phyloP scores from a whole-genome alignment of 2,329 filamentous ascomycete genomes.

The Conoideocrella luteorostrata region DNA sequence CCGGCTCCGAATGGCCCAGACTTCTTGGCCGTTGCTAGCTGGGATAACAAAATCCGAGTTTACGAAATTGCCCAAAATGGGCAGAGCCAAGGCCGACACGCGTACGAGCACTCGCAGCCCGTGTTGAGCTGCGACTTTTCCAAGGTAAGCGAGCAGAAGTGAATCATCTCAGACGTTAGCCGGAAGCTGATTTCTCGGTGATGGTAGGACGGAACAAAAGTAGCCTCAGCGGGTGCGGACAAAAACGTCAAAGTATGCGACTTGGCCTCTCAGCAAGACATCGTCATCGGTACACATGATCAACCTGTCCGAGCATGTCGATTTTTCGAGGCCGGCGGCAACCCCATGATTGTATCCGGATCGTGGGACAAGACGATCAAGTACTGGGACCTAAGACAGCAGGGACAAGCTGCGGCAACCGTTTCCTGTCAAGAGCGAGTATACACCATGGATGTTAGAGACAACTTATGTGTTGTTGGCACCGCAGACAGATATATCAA shows the following conservation, averaged over 20 bases:
- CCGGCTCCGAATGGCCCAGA: constrained; percentile 53
- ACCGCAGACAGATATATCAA: constrained; percentile 97
- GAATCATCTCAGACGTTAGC: neutral
- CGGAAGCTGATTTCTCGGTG: neutral
- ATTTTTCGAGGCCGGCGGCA: constrained; percentile 67
- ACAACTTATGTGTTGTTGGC: constrained; percentile 82
- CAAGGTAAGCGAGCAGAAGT: constrained; percentile 52
- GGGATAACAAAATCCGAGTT: constrained; percentile 97
- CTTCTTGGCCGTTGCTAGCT: constrained; percentile 83
- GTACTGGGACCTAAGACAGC: constrained; percentile 75
- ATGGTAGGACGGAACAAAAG: constrained; percentile 78
- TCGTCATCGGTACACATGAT: constrained; percentile 78
- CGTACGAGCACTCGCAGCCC: constrained; percentile 79
- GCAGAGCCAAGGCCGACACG: constrained; percentile 75
- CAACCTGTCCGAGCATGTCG: constrained; percentile 71
- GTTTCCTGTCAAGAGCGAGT: constrained; percentile 69
- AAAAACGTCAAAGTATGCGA: constrained; percentile 88
- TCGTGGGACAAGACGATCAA: constrained; percentile 89
- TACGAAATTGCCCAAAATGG: constrained; percentile 81
- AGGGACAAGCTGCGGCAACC: constrained; percentile 53
- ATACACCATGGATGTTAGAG: constrained; percentile 87
- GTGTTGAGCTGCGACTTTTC: constrained; percentile 84
- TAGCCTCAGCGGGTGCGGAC: constrained; percentile 83
- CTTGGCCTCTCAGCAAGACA: constrained; percentile 58
- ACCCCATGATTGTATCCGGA: constrained; percentile 82